These are phyloP conservation scores for Loxodes magnus DNA, from an alignment of 73 alveolate species.

Conservation along the genomic window DNA sequence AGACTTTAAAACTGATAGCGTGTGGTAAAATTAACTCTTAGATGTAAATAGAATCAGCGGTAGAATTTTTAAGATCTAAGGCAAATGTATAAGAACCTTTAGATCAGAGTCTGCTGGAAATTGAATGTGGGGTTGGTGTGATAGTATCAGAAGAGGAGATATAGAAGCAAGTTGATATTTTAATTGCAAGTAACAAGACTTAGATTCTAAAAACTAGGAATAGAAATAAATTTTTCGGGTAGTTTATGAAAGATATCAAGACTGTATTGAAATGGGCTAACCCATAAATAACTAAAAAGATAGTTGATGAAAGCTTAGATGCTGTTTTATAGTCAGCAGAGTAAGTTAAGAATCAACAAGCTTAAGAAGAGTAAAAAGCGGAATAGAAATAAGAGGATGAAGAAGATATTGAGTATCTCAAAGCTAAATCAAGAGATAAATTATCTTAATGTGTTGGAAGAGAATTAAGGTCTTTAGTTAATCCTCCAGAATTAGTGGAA, in stretches of 20 bases:
- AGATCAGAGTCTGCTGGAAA: too few species aligned
- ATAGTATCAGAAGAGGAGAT: too few species aligned
- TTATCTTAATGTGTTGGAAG: conserved; percentile 72
- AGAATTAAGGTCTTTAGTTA: conserved; percentile 56
- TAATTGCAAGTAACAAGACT: too few species aligned
- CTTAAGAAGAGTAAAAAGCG: conserved; percentile 20
- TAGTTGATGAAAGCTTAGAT: conserved; percentile 51
- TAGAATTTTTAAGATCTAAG: too few species aligned
- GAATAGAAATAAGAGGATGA: conserved; percentile 36
- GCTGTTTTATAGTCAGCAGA: conserved; percentile 60
- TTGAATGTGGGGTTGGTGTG: too few species aligned
- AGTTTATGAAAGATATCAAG: conserved; percentile 52
- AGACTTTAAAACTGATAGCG: too few species aligned
- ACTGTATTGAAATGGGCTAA: conserved; percentile 70
- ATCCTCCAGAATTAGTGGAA: conserved; percentile 72
- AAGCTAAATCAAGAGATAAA: conserved; percentile 55
- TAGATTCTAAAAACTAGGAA: too few species aligned
- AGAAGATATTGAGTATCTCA: too few species aligned
- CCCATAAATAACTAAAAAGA: conserved; percentile 50
- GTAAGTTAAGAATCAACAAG: conserved; percentile 60
- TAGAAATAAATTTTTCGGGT: conserved; percentile 43
- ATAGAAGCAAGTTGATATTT: too few species aligned
- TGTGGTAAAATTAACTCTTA: too few species aligned
- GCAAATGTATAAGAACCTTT: too few species aligned
- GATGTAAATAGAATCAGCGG: too few species aligned